phyloP scores from a whole-genome alignment of 345 rosid species.

The Turnera subulata region DNA sequence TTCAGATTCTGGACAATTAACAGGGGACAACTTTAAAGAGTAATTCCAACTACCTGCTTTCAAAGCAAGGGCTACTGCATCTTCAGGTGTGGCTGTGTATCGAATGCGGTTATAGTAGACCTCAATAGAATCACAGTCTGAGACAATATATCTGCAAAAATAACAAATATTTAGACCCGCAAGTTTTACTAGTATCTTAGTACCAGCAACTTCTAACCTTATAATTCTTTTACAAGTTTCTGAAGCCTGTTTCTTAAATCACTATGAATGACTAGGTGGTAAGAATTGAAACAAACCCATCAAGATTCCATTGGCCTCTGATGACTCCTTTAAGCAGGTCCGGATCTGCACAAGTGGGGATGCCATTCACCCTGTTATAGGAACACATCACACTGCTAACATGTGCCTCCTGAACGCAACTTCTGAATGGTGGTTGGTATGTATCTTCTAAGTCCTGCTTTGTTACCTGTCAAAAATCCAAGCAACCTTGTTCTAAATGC shows the following conservation, averaged over 20 bases:
- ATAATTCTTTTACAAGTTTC: too few species aligned
- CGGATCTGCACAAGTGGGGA: constrained; percentile 84
- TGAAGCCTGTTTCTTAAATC: too few species aligned
- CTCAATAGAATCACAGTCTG: constrained; percentile 18
- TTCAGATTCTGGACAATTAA: not conserved
- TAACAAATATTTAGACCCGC: too few species aligned
- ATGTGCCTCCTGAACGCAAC: constrained; percentile 75
- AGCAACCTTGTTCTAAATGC: too few species aligned
- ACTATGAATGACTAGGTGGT: too few species aligned
- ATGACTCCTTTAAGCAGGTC: constrained; percentile 49
- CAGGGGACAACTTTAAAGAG: not conserved
- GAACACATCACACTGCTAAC: constrained; percentile 93
- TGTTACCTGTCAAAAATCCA: constrained; percentile 50
- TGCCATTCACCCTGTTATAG: constrained; percentile 81
- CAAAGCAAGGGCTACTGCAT: constrained; percentile 30
- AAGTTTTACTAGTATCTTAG: too few species aligned
- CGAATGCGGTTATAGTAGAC: constrained; percentile 6
- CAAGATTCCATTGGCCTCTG: constrained; percentile 20
- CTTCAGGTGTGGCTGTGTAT: constrained; percentile 22
- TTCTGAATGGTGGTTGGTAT: constrained; percentile 63
- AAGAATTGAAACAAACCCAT: constrained; percentile 14
- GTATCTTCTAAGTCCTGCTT: constrained; percentile 80
- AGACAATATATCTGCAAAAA: constrained; percentile 17
- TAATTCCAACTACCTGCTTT: constrained; percentile 33
- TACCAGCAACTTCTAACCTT: too few species aligned